phyloP scores from a whole-genome alignment of 2,329 filamentous ascomycete species.

The Hyphodiscus sp. region DNA sequence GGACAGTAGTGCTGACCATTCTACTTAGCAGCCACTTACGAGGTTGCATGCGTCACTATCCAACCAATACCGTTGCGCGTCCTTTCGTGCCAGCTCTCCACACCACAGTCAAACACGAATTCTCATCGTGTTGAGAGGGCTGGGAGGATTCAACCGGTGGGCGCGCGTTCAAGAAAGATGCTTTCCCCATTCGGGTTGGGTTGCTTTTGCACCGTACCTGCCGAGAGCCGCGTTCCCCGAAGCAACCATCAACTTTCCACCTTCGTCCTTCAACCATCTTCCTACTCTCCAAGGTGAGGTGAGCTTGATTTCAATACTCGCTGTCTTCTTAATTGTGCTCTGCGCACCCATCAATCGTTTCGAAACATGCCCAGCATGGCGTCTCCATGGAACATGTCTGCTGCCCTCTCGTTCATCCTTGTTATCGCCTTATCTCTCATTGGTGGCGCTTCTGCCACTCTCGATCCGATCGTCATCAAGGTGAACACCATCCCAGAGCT shows the following conservation, averaged over 20 bases:
- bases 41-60: background rate
- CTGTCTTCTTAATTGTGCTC: background rate
- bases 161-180: background rate
- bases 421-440: conserved; percentile 41
- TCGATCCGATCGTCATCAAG: conserved; percentile 46
- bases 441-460: conserved; percentile 41
- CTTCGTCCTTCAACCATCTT: background rate
- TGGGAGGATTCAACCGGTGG: background rate
- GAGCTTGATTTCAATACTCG: background rate
- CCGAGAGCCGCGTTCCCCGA: background rate
- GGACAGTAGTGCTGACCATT: background rate
- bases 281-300: background rate
- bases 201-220: background rate
- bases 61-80: background rate
- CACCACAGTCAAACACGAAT: no score
- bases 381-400: conserved; percentile 2
- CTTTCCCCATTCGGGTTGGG: background rate
- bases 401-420: conserved; percentile 31
- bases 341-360: background rate
- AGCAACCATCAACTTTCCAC: no score
- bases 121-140: no score
- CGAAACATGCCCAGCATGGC: background rate
- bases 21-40: background rate
- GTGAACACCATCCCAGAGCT: conserved; percentile 11
- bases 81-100: background rate